phyloP scores from a whole-genome alignment of 1,284 basidiomycete genomes.

The Tilletia indica region DNA sequence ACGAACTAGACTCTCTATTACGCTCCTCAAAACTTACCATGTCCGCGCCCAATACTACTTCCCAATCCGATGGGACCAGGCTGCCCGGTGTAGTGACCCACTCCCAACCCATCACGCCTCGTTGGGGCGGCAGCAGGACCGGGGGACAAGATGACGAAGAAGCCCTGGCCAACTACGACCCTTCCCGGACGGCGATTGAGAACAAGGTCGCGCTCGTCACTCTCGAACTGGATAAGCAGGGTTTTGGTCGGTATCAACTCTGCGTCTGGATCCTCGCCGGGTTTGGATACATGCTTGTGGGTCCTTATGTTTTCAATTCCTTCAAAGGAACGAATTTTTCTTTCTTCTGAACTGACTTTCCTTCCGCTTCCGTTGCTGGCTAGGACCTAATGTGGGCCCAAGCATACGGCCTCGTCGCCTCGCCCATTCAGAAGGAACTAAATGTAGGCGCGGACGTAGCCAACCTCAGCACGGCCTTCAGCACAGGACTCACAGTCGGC shows the following conservation, averaged over 20 bases:
- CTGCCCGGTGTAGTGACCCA: no score
- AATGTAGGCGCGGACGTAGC: slow-evolving; percentile 34
- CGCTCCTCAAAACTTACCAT: no score
- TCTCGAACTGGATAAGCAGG: slow-evolving; percentile 13
- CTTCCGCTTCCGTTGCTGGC: background rate
- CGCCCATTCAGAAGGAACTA: slow-evolving; percentile 36
- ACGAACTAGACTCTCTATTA: background rate
- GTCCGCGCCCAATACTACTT: no score
- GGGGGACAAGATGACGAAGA: background rate
- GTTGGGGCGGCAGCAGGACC: background rate
- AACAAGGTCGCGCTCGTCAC: slow-evolving; percentile 18
- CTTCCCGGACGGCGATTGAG: slow-evolving; percentile 1
- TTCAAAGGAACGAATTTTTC: background rate
- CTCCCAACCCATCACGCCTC: no score
- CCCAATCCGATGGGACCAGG: no score
- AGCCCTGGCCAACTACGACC: slow-evolving; percentile 1
- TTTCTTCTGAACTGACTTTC: background rate
- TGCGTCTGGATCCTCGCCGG: slow-evolving; percentile 16
- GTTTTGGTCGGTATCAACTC: slow-evolving; percentile 10
- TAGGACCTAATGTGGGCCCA: slow-evolving; percentile 50
- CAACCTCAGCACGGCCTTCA: slow-evolving; percentile 39
- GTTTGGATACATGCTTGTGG: slow-evolving; percentile 15
- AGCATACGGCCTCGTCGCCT: slow-evolving; percentile 40
- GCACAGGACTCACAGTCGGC: slow-evolving; percentile 45
- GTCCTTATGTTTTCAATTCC: background rate